Percentiles rank a stretch among this genome's conserved stretches.
phyloP scores from a whole-genome alignment of 176 grass and related monocot species.

The Microstegium vimineum region DNA sequence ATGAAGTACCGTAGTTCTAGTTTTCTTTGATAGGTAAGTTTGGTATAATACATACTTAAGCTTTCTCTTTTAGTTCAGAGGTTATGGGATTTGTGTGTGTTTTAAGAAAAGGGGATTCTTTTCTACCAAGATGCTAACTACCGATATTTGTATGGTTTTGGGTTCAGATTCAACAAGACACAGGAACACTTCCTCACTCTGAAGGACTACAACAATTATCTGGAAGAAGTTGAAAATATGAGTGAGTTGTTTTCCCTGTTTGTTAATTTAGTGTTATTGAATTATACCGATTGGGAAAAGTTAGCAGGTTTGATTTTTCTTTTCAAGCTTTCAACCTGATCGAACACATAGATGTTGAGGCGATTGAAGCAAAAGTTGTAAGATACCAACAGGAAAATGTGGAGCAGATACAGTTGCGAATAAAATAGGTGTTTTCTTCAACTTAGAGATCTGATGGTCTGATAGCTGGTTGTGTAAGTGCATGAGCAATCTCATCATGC shows the following conservation, averaged over 20 bases:
- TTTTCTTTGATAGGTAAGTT: background rate
- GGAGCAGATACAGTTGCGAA: conserved; percentile 65
- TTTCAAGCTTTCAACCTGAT: conserved; percentile 69
- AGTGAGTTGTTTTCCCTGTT: conserved; percentile 51
- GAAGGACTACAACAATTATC: conserved; percentile 92
- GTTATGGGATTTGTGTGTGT: too few relatives aligned
- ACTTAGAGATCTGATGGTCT: background rate
- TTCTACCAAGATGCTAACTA: background rate
- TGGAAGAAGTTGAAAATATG: too few relatives aligned
- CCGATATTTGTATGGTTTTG: background rate
- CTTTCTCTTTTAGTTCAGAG: background rate
- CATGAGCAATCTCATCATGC: background rate
- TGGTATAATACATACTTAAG: background rate
- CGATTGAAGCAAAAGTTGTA: conserved; percentile 69
- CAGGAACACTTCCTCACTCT: conserved; percentile 70
- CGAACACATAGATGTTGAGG: conserved; percentile 68
- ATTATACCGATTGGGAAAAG: background rate
- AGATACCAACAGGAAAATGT: conserved; percentile 75
- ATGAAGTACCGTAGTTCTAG: background rate
- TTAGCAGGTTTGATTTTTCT: background rate
- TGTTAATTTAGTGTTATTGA: background rate
- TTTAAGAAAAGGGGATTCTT: background rate
- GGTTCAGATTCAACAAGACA: conserved; percentile 81
- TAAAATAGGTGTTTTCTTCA: background rate
- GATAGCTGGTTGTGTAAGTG: background rate